phyloP scores from a whole-genome alignment of 768 basidiomycete genomes.

The Tephrocybe rancida region DNA sequence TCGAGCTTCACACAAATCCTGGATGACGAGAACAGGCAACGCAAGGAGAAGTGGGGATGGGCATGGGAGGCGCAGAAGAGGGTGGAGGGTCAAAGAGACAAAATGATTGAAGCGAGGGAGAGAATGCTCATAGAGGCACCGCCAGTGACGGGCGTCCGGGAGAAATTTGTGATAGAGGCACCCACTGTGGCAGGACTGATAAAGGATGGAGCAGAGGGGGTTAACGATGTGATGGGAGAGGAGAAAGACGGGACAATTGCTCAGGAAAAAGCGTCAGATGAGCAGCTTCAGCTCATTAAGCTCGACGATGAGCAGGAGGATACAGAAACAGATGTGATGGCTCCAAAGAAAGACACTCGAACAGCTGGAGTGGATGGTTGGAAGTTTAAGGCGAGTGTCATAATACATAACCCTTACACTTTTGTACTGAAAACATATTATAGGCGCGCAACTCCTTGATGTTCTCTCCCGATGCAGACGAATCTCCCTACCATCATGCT shows the following conservation, averaged over 20 bases:
- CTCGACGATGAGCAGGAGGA: conserved; percentile 30
- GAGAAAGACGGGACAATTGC: conserved; percentile 24
- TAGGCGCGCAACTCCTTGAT: conserved; percentile 94
- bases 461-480: conserved; percentile 93
- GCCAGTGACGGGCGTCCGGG: conserved; percentile 62
- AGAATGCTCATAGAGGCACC: conserved; percentile 73
- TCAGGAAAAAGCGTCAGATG: conserved; percentile 15
- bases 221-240: conserved; percentile 23
- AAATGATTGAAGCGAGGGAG: conserved; percentile 70
- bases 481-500: conserved; percentile 68
- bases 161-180: conserved; percentile 65
- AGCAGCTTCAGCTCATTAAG: conserved; percentile 19
- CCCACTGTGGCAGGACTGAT: conserved; percentile 60
- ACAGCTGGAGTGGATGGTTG: conserved; percentile 76
- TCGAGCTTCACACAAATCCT: conserved; percentile 94
- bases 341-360: conserved; percentile 73
- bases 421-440: conserved; percentile 2
- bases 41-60: conserved; percentile 86
- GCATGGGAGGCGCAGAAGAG: conserved; percentile 91
- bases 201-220: conserved; percentile 31
- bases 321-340: conserved; percentile 70
- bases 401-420: conserved; percentile 1
- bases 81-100: conserved; percentile 68
- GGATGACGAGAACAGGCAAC: conserved; percentile 82
- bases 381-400: conserved; percentile 71